phyloP scores from a whole-genome alignment of 495 filamentous ascomycete genomes.

The Thozetella sp. region DNA sequence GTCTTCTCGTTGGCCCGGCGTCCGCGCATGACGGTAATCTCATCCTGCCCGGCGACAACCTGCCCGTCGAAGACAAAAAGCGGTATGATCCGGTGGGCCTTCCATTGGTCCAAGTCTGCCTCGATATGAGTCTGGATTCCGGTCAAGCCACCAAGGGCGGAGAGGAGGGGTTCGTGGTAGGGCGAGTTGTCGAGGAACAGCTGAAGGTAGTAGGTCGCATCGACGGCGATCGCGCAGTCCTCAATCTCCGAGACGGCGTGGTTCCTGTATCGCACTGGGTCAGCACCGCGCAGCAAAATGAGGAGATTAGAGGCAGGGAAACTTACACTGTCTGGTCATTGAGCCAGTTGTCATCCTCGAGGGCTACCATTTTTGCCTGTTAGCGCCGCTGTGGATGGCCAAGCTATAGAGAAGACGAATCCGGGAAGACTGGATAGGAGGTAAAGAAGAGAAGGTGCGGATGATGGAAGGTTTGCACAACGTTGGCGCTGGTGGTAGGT shows the following conservation, averaged over 20 bases:
- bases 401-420: constrained; percentile 2
- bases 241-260: constrained; percentile 53
- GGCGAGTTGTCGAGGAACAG: constrained; percentile 68
- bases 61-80: constrained; percentile 92
- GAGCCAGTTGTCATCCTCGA: constrained; percentile 46
- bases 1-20: constrained; percentile 52
- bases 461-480: too few relatives aligned
- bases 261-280: constrained; percentile 20
- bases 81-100: constrained; percentile 62
- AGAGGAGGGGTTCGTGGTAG: constrained; percentile 80
- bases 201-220: constrained; percentile 86
- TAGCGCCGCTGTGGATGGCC: constrained; percentile 17
- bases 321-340: constrained; percentile 42
- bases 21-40: constrained; percentile 39
- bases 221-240: constrained; percentile 76
- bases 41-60: constrained; percentile 71
- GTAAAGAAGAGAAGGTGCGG: too few relatives aligned
- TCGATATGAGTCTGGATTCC: constrained; percentile 73
- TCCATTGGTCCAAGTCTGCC: constrained; percentile 70
- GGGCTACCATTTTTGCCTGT: constrained; percentile 26
- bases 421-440: constrained; percentile 10
- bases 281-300: constrained; percentile 4
- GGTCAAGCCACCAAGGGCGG: constrained; percentile 87
- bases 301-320: background rate
- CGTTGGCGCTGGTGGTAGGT: too few relatives aligned